Evolutionary conservation across 2,329 filamentous ascomycete species (phyloP).

Genomic region (Cordyceps fumosorosea): DNA sequence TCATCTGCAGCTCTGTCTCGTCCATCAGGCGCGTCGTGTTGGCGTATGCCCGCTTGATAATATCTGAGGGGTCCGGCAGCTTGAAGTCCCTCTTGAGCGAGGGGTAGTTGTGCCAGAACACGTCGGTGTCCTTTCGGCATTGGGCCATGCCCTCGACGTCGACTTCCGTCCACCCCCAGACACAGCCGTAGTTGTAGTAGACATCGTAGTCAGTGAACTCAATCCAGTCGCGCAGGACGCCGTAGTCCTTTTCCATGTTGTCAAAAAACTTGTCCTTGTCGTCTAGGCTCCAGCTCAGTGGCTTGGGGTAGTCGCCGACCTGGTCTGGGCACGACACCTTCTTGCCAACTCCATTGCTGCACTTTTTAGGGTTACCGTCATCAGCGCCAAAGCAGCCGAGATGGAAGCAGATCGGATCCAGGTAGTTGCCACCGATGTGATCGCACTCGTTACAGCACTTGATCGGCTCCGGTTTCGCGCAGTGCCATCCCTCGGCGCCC

Average conservation of each 20-base stretch:
- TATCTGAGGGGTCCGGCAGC: neutral
- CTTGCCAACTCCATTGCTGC: neutral
- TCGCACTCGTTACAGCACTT: neutral
- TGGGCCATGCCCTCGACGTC: neutral
- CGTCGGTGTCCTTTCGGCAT: neutral
- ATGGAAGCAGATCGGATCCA: neutral
- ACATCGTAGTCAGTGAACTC: conserved; percentile 3
- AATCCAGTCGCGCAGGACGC: neutral
- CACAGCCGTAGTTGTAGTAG: conserved; percentile 5
- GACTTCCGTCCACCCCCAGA: neutral
- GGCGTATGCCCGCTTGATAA: neutral
- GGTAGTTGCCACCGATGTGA: neutral
- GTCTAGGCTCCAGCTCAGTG: neutral
- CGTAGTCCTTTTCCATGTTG: neutral
- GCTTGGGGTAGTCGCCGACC: neutral
- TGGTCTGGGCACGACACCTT: neutral
- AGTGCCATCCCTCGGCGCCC: neutral
- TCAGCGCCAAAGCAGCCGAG: neutral
- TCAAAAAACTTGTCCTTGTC: conserved; percentile 7
- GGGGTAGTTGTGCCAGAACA: neutral
- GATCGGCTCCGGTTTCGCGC: neutral
- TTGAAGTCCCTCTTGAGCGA: neutral
- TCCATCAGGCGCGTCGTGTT: neutral
- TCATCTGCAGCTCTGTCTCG: neutral
- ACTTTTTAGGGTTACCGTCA: neutral